These are phyloP conservation scores for Cercophora samala DNA, from an alignment of 495 filamentous ascomycete genomes.

Conservation along the genomic window DNA sequence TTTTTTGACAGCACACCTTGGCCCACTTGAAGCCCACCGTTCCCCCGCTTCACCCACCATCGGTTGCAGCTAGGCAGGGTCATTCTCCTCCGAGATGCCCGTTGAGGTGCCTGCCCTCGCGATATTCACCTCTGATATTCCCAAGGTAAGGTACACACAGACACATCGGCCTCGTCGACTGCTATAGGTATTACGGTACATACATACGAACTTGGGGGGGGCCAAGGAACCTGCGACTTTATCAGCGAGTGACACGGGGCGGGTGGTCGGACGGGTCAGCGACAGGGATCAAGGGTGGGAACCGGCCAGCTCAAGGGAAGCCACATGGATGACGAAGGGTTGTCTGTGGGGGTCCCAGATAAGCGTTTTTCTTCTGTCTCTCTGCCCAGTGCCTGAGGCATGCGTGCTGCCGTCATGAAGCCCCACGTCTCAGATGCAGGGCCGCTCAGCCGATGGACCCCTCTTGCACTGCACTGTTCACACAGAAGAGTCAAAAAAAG, in stretches of 20 bases:
- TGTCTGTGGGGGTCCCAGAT: slow-evolving; percentile 36
- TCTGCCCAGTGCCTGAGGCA: not conserved
- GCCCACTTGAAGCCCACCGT: slow-evolving; percentile 2
- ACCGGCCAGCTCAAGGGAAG: slow-evolving; percentile 18
- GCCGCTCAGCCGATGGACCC: slow-evolving; percentile 21
- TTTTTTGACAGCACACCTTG: slow-evolving; percentile 1
- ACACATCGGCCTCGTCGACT: slow-evolving; percentile 1
- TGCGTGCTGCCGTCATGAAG: not conserved
- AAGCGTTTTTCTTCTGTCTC: slow-evolving; percentile 30
- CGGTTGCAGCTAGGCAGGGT: slow-evolving; percentile 1
- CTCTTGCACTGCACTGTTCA: not conserved
- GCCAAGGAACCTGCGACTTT: slow-evolving; percentile 28
- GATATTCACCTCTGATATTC: not conserved
- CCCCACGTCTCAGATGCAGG: slow-evolving; percentile 16
- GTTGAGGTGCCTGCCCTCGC: not conserved
- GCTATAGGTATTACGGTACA: not conserved
- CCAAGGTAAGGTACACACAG: too few species aligned
- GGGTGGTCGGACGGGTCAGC: slow-evolving; percentile 21
- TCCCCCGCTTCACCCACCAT: not conserved
- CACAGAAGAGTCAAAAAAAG: not conserved
- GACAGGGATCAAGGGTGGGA: slow-evolving; percentile 27
- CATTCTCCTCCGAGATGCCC: not conserved
- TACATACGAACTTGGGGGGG: slow-evolving; percentile 22
- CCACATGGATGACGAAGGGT: slow-evolving; percentile 33
- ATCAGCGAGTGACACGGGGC: slow-evolving; percentile 29